Conservation (phyloP, 805 yeast genomes). For the Alloascoidea hylecoeti region DNA sequence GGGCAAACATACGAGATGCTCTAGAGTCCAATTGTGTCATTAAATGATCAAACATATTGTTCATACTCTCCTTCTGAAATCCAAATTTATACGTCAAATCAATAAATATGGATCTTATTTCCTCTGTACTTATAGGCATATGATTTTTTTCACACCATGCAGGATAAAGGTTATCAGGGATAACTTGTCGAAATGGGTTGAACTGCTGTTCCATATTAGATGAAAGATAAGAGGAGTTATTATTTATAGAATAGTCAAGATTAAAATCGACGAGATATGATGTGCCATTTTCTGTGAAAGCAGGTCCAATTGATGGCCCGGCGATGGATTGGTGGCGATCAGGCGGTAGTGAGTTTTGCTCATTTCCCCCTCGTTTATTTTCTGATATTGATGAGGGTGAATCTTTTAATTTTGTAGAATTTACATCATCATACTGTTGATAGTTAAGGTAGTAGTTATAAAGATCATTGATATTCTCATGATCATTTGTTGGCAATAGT, state of each 20-base stretch:
- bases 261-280: slow-evolving; percentile 47
- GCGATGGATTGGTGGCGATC: too few species aligned
- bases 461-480: too few species aligned
- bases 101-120: slow-evolving; percentile 41
- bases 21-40: slow-evolving; percentile 53
- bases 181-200: slow-evolving; percentile 10
- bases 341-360: too few species aligned
- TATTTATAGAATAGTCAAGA: slow-evolving; percentile 32
- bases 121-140: slow-evolving; percentile 22
- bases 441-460: too few species aligned
- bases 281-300: slow-evolving; percentile 20
- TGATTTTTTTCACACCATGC: slow-evolving; percentile 84
- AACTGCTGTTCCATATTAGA: slow-evolving; percentile 3
- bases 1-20: slow-evolving; percentile 48
- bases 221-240: background rate
- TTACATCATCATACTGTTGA: too few species aligned
- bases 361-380: too few species aligned
- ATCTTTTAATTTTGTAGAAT: too few species aligned
- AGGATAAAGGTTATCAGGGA: slow-evolving; percentile 55
- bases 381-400: too few species aligned
- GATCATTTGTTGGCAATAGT: too few species aligned
- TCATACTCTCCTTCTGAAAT: slow-evolving; percentile 51
- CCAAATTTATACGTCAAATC: slow-evolving; percentile 44
- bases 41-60: slow-evolving; percentile 54
- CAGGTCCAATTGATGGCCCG: slow-evolving; percentile 20